Conservation (phyloP, 176 grass and related monocot species). For the Calamus simplicifolius region DNA sequence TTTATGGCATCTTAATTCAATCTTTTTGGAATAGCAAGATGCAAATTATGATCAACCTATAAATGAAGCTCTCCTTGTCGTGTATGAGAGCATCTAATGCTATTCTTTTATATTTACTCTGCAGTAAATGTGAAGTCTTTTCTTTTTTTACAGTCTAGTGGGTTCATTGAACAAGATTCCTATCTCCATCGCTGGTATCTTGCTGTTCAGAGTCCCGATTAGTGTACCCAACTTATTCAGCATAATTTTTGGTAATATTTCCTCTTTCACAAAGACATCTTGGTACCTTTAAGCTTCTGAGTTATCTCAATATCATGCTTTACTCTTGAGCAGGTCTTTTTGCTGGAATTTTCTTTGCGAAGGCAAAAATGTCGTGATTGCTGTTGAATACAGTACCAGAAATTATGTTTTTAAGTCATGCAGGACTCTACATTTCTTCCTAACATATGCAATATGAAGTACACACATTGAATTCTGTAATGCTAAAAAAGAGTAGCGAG, state of each 20-base stretch:
- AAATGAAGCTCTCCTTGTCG: too few relatives aligned
- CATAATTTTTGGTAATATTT: constrained; percentile 58
- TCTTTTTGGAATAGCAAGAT: too few relatives aligned
- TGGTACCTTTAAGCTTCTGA: constrained; percentile 5
- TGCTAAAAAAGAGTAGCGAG: too few relatives aligned
- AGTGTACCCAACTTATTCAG: constrained; percentile 73
- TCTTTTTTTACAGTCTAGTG: constrained; percentile 43
- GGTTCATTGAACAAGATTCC: constrained; percentile 94
- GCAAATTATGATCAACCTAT: too few relatives aligned
- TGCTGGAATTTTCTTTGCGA: constrained; percentile 94
- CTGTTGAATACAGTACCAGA: too few relatives aligned
- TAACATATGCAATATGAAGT: too few relatives aligned
- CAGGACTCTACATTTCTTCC: too few relatives aligned
- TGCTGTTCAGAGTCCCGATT: constrained; percentile 70
- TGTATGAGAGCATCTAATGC: too few relatives aligned
- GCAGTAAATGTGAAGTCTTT: neutral
- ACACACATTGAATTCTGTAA: too few relatives aligned
- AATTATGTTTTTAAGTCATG: too few relatives aligned
- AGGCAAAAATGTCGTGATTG: constrained; percentile 72
- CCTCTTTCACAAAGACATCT: neutral
- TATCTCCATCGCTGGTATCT: constrained; percentile 75
- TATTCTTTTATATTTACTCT: too few relatives aligned
- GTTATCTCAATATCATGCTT: neutral
- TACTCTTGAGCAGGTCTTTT: constrained; percentile 58
- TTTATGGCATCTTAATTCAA: too few relatives aligned